phyloP scores from a whole-genome alignment of 83 land plant species.

The Diphasiastrum complanatum region DNA sequence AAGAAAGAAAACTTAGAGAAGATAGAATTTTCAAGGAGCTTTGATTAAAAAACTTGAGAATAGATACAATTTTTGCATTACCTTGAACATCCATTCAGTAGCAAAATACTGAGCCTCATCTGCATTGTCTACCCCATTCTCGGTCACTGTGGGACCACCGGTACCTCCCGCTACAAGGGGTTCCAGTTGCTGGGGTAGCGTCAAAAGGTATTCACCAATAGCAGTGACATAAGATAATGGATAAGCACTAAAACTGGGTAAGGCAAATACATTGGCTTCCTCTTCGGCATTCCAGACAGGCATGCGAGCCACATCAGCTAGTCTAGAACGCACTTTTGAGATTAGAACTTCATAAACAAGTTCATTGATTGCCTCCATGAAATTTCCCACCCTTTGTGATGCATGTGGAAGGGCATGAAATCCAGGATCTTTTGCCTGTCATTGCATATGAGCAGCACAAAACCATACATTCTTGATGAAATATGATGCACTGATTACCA shows the following conservation, averaged over 20 bases:
- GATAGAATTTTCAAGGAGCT: neutral
- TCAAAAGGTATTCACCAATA: constrained; percentile 92
- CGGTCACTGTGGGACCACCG: constrained; percentile 6
- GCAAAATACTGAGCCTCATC: constrained; percentile 95
- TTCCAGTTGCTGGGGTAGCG: constrained; percentile 91
- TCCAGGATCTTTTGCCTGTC: constrained; percentile 93
- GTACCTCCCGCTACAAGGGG: constrained; percentile 68
- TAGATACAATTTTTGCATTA: constrained; percentile 11
- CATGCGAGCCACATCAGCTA: constrained; percentile 60
- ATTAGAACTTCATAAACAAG: constrained; percentile 95
- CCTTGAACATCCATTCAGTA: constrained; percentile 99
- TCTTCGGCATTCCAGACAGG: constrained; percentile 79
- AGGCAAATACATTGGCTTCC: constrained; percentile 57
- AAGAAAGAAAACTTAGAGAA: neutral
- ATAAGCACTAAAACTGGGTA: constrained; percentile 89
- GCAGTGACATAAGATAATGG: constrained; percentile 80
- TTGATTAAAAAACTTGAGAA: neutral
- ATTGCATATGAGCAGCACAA: neutral
- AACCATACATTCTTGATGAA: neutral
- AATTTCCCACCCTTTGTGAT: constrained; percentile 78
- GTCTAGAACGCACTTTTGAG: constrained; percentile 75
- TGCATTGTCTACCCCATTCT: constrained; percentile 40
- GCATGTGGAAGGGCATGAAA: constrained; percentile 95
- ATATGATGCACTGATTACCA: neutral
- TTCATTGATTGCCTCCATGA: constrained; percentile 80